Evolutionary conservation across 2,329 filamentous ascomycete species (phyloP).

Genomic region (Akanthomyces lecanii): DNA sequence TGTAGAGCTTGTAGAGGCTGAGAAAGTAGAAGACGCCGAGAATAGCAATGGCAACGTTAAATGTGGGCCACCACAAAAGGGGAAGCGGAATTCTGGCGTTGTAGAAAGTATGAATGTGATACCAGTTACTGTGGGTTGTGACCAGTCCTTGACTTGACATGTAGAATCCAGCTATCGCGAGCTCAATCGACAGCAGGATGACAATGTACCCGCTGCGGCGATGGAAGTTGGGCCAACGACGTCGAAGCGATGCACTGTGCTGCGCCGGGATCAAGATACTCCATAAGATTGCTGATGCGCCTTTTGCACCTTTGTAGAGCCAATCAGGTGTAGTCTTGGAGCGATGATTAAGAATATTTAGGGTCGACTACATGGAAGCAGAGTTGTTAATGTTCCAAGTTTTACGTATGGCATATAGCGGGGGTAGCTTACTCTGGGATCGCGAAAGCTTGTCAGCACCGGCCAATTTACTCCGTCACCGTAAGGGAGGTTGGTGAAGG

Average conservation of each 20-base stretch:
- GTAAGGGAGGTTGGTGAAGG: neutral
- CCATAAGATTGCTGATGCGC: neutral
- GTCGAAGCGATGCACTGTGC: neutral
- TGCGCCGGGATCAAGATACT: conserved; percentile 1
- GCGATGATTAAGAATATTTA: conserved; percentile 5
- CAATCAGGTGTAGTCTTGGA: neutral
- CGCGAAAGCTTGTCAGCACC: neutral
- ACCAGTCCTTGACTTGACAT: conserved; percentile 1
- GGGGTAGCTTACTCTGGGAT: neutral
- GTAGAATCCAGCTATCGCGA: neutral
- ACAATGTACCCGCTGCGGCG: neutral
- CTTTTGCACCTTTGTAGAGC: conserved; percentile 11
- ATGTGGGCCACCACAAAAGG: neutral
- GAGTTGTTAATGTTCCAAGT: neutral
- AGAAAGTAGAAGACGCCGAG: conserved; percentile 6
- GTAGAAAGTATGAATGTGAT: neutral
- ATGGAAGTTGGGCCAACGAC: neutral
- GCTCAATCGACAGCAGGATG: neutral
- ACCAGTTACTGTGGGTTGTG: neutral
- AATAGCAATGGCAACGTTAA: neutral
- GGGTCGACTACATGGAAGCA: neutral
- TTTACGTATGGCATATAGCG: neutral
- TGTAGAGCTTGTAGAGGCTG: conserved; percentile 3
- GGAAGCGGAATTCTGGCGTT: neutral
- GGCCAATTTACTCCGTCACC: neutral